A percentile compares a stretch with the other conserved stretches of the same genome.
Evolutionary conservation across 2,329 filamentous ascomycete genomes (phyloP).

Genomic region (Colletotrichum sojae): DNA sequence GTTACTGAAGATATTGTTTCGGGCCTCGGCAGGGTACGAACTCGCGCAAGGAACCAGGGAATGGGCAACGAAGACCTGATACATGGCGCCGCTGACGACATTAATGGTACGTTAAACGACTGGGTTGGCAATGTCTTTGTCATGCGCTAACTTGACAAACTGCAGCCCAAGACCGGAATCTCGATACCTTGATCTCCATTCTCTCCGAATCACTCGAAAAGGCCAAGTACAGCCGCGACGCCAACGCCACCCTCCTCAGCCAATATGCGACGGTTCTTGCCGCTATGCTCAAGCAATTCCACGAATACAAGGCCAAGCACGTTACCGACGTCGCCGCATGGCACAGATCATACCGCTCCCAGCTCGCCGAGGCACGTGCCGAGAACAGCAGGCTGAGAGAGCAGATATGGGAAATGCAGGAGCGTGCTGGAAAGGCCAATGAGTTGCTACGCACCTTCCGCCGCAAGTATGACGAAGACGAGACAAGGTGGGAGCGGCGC

Average conservation of each 20-base stretch:
- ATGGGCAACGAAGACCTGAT: constrained; percentile 73
- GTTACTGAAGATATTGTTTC: constrained; percentile 75
- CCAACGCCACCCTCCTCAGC: constrained; percentile 70
- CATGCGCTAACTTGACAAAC: constrained; percentile 5
- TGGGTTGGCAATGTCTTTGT: not conserved
- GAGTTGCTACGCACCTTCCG: constrained; percentile 71
- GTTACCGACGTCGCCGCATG: constrained; percentile 73
- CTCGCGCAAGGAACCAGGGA: constrained; percentile 65
- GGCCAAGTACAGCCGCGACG: constrained; percentile 71
- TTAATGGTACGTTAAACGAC: constrained; percentile 63
- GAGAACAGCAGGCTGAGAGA: constrained; percentile 75
- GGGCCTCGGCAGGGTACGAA: constrained; percentile 73
- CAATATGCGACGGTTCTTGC: constrained; percentile 71
- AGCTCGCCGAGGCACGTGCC: constrained; percentile 75
- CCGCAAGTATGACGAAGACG: constrained; percentile 69
- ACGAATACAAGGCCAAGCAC: constrained; percentile 76
- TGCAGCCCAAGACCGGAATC: constrained; percentile 70
- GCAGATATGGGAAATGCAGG: constrained; percentile 78
- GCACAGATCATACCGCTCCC: constrained; percentile 76
- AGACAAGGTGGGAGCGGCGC: constrained; percentile 65
- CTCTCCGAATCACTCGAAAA: constrained; percentile 74
- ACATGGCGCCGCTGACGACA: constrained; percentile 66
- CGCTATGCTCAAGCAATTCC: constrained; percentile 73
- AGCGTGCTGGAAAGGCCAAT: constrained; percentile 71
- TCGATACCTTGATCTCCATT: constrained; percentile 73